Evolutionary conservation across 2,329 filamentous ascomycete species (phyloP), one percentile per base, ranked within the genome.

Genomic region (Beauveria sp.): DNA sequence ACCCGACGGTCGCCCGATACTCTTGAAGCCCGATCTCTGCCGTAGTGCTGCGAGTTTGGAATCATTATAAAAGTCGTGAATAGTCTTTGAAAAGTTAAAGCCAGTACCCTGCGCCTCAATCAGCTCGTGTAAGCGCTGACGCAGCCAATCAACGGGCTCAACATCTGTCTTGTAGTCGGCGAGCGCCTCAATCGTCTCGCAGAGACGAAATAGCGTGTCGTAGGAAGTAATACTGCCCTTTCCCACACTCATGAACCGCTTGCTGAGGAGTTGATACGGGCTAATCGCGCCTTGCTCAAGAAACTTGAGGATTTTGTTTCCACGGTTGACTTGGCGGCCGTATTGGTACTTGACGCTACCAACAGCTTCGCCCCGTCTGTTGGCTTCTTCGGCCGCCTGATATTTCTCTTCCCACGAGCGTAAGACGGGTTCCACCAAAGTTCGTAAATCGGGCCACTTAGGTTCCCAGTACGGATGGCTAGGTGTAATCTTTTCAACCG

Each of bases 31-130:
- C 62, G 80, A 79, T 70, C 81, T 80, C 26, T 73, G 70, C 8
- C 83, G 76, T 9, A 84, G 70, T 1, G 72, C 69, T 16, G 76
- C 73, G 1, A 84, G 70, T 67, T 84, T 84, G 0, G 72, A 70
- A 65, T 85, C 83, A 64, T 83, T 80, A 63, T 85, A 85, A 22
- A 85, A 76, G 65, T 82, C 77, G 56, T 82, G 78, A 1, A 81
- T 76, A 2, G 76, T 79, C 66, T 76, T 77, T 50, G 77, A 76
- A 22, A 84, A 70, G 66, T 77, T 82, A 65, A 85, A 85, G 18
- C 73, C 72, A 2, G 77, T 66, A 1, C 80, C 79, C 44, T 78
- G 70, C 20, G 71, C 64, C 52, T 68, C 54, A 43, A 76, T 74
- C 16, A 84, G 70, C 68, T 85, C 81, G 63, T 80, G 74, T 54